Conservation (phyloP, 2,329 filamentous ascomycete genomes). For the Emydomyces testavorans region DNA sequence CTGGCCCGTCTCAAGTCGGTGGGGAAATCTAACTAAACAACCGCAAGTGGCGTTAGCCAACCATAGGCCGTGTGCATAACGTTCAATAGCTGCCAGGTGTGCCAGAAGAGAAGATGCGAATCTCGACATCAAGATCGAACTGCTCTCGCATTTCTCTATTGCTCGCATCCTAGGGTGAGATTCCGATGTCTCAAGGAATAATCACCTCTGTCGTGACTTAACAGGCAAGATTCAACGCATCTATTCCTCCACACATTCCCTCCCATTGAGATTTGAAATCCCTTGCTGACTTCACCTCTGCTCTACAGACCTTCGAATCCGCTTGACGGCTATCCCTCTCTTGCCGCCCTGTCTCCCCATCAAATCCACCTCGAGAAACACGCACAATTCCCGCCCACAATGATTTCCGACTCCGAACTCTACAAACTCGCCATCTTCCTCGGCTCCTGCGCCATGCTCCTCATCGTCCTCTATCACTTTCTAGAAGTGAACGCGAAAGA, state of each 20-base stretch:
- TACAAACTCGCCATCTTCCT: conserved; percentile 90
- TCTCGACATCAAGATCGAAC: not conserved
- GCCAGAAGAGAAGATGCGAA: not conserved
- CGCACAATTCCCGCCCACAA: conserved; percentile 39
- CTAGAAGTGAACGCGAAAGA: conserved; percentile 82
- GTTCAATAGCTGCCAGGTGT: conserved; percentile 1
- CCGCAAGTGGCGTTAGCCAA: conserved; percentile 7
- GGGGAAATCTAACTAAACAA: conserved; percentile 1
- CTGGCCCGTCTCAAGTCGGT: not conserved
- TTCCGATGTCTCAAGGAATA: not conserved
- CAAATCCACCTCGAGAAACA: too few relatives aligned
- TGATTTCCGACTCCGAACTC: conserved; percentile 90
- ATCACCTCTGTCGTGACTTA: too few relatives aligned
- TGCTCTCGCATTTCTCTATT: too few relatives aligned
- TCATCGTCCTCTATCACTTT: conserved; percentile 93
- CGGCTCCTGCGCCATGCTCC: conserved; percentile 74
- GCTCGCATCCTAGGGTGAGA: too few relatives aligned
- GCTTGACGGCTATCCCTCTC: too few relatives aligned
- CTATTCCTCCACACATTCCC: too few relatives aligned
- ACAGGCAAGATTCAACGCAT: too few relatives aligned
- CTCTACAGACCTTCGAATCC: not conserved
- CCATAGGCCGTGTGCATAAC: conserved; percentile 2
- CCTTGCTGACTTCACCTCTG: not conserved
- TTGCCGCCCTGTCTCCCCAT: too few relatives aligned
- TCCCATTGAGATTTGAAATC: too few relatives aligned